Percentiles rank a stretch among this genome's conserved stretches.
phyloP scores from a whole-genome alignment of 2,329 filamentous ascomycete species.

The Aspergillus transmontanensis region DNA sequence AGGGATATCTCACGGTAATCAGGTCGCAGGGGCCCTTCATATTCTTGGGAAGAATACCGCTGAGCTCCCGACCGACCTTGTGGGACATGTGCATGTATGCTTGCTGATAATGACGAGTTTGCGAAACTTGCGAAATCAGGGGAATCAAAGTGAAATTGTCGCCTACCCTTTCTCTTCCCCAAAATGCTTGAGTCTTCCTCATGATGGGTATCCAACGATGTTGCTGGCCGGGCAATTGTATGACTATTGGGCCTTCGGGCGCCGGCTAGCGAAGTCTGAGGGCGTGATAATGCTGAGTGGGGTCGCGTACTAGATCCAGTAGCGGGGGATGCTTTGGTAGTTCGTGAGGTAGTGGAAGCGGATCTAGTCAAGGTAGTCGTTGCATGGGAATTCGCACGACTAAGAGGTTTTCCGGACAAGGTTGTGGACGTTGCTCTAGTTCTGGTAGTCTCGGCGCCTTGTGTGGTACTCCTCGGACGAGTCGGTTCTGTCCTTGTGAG shows the following conservation, averaged over 20 bases:
- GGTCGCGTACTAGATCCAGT: conserved; percentile 57
- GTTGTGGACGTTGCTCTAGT: conserved; percentile 25
- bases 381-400: conserved; percentile 38
- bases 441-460: conserved; percentile 48
- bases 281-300: conserved; percentile 48
- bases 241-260: conserved; percentile 51
- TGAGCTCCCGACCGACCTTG: neutral
- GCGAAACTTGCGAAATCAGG: conserved; percentile 23
- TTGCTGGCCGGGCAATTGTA: conserved; percentile 44
- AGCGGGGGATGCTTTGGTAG: conserved; percentile 55
- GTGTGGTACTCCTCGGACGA: conserved; percentile 51
- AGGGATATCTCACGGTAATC: conserved; percentile 6
- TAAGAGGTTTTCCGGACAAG: conserved; percentile 40
- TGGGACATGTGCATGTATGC: conserved; percentile 2
- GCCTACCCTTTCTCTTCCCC: conserved; percentile 58
- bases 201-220: conserved; percentile 45
- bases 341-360: conserved; percentile 48
- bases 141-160: conserved; percentile 36
- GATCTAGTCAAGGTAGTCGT: conserved; percentile 42
- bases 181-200: conserved; percentile 40
- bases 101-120: conserved; percentile 16
- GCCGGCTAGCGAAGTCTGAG: conserved; percentile 56
- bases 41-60: neutral
- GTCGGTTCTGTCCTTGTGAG: conserved; percentile 47
- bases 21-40: neutral